Evolutionary conservation across 2,329 filamentous ascomycete genomes (phyloP).

Genomic region (Pseudogymnoascus sp.): DNA sequence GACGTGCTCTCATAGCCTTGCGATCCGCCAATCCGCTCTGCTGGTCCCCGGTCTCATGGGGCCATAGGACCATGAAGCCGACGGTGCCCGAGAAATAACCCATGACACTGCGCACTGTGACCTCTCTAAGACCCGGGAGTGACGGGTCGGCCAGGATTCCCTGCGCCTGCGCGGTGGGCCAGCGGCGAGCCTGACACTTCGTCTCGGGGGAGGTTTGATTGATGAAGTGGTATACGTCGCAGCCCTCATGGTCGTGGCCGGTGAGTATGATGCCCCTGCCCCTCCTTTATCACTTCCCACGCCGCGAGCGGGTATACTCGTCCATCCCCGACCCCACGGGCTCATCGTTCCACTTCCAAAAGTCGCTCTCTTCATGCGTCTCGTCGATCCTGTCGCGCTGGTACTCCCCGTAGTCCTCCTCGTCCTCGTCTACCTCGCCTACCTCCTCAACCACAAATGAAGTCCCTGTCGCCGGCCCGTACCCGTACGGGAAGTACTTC

Average conservation of each 20-base stretch:
- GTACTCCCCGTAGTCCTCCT: slow-evolving; percentile 38
- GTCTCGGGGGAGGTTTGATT: slow-evolving; percentile 44
- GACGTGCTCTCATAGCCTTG: slow-evolving; percentile 62
- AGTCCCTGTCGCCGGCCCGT: slow-evolving; percentile 35
- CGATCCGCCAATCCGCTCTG: slow-evolving; percentile 74
- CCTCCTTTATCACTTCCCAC: neutral
- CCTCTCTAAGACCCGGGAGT: slow-evolving; percentile 67
- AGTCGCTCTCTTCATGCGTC: slow-evolving; percentile 16
- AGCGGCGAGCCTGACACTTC: slow-evolving; percentile 30
- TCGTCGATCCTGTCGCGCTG: slow-evolving; percentile 28
- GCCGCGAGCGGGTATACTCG: slow-evolving; percentile 4
- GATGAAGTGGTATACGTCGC: slow-evolving; percentile 79
- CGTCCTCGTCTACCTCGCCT: slow-evolving; percentile 35
- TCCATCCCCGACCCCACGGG: neutral
- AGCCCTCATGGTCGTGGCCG: slow-evolving; percentile 92
- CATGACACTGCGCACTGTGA: slow-evolving; percentile 98
- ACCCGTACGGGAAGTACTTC: slow-evolving; percentile 43
- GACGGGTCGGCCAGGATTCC: slow-evolving; percentile 37
- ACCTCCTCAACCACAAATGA: slow-evolving; percentile 41
- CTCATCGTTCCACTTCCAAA: slow-evolving; percentile 22
- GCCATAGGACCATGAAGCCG: slow-evolving; percentile 71
- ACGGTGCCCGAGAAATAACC: slow-evolving; percentile 90
- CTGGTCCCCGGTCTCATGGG: slow-evolving; percentile 50
- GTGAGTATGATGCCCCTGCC: slow-evolving; percentile 58
- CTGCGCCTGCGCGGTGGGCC: slow-evolving; percentile 37